Evolutionary conservation across 306 rosid genomes (phyloP).

Genomic region (Fragaria iinumae): DNA sequence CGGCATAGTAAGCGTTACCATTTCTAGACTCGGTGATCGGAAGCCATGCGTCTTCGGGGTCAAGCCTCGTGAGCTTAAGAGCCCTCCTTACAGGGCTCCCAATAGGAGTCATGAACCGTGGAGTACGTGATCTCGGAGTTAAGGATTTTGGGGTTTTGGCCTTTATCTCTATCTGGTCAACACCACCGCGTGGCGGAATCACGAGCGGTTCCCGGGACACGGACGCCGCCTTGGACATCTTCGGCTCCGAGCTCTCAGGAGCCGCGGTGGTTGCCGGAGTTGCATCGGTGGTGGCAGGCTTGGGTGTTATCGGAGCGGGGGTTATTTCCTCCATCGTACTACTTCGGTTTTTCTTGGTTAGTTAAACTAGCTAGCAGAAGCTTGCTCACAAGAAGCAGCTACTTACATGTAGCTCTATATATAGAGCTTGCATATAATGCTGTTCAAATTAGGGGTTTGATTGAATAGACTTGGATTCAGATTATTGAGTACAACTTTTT

Average conservation of each 20-base stretch:
- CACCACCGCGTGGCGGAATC: slow-evolving; percentile 16
- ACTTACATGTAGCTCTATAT: slow-evolving; percentile 13
- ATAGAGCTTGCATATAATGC: not conserved
- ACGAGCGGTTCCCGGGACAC: slow-evolving; percentile 16
- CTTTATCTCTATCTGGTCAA: slow-evolving; percentile 14
- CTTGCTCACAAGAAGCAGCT: not conserved
- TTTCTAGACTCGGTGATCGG: slow-evolving; percentile 60
- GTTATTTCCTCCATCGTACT: not conserved
- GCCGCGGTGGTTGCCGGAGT: not conserved
- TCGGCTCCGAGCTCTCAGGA: not conserved
- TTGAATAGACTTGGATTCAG: not conserved
- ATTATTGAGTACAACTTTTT: slow-evolving; percentile 3
- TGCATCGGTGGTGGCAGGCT: not conserved
- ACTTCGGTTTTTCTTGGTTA: not conserved
- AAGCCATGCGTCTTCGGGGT: slow-evolving; percentile 57
- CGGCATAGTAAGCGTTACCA: slow-evolving; percentile 49
- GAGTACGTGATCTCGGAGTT: slow-evolving; percentile 28
- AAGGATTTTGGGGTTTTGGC: slow-evolving; percentile 21
- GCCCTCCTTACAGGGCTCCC: slow-evolving; percentile 37
- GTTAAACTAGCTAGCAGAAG: not conserved
- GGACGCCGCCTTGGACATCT: slow-evolving; percentile 17
- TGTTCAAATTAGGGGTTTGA: not conserved
- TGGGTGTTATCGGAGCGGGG: not conserved
- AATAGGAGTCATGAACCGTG: slow-evolving; percentile 34
- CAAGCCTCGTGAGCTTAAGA: slow-evolving; percentile 29